These are phyloP conservation scores for Boletellus sp. DNA, from an alignment of 1,284 basidiomycete species.

Conservation along the genomic window DNA sequence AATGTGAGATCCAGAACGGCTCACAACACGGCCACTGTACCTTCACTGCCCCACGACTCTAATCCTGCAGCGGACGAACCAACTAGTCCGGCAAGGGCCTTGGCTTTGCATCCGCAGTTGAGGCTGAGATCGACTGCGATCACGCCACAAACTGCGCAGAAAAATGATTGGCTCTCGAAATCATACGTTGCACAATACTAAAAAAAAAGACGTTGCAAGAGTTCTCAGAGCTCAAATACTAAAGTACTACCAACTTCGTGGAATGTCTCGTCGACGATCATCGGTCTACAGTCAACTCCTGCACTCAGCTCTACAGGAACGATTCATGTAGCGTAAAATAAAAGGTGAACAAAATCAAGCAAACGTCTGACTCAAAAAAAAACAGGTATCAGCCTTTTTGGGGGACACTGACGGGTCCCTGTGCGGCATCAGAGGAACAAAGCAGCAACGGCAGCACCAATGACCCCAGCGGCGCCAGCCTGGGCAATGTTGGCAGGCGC, in stretches of 20 bases:
- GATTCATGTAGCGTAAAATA: slow-evolving; percentile 16
- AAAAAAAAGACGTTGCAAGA: neutral
- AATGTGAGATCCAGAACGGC: no score
- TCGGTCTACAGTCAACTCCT: neutral
- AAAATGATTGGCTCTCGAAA: slow-evolving; percentile 6
- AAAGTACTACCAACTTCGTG: slow-evolving; percentile 2
- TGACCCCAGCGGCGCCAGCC: slow-evolving; percentile 41
- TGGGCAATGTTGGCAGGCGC: slow-evolving; percentile 35
- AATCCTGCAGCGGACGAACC: no score
- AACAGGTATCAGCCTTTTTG: slow-evolving; percentile 20
- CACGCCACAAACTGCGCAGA: neutral
- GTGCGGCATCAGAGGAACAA: slow-evolving; percentile 31
- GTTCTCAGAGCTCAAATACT: neutral
- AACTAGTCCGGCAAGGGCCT: neutral
- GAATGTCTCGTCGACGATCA: neutral
- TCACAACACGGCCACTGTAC: no score
- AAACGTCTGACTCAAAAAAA: slow-evolving; percentile 13
- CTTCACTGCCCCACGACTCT: no score
- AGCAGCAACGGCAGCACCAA: slow-evolving; percentile 47
- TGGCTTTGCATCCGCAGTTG: neutral
- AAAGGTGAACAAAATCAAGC: slow-evolving; percentile 6
- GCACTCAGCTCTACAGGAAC: slow-evolving; percentile 1
- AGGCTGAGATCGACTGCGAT: neutral
- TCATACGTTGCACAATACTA: slow-evolving; percentile 6
- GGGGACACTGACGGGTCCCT: neutral